Conservation (phyloP, 441 rosid genomes). For the Syzygium malaccense region DNA sequence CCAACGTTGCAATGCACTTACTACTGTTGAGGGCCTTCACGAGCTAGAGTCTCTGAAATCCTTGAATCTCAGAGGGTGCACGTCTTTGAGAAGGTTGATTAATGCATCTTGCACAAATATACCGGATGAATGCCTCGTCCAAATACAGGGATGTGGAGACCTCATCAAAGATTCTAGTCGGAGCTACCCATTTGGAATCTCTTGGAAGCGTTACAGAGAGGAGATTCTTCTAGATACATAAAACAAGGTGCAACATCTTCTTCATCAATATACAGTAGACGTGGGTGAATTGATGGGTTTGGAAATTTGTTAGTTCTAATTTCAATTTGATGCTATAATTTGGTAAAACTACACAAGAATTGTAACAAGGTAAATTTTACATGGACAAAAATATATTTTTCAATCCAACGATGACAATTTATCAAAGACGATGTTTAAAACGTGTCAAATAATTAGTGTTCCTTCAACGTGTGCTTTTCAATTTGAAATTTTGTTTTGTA, state of each 20-base stretch:
- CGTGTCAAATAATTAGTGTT: background rate
- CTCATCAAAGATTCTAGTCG: background rate
- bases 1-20: background rate
- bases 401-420: background rate
- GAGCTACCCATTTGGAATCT: background rate
- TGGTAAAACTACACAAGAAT: background rate
- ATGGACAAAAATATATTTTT: background rate
- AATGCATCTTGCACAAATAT: background rate
- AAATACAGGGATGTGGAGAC: background rate
- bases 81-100: background rate
- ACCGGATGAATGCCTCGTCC: background rate
- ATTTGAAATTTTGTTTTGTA: background rate
- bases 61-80: background rate
- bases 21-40: background rate
- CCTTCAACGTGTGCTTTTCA: background rate
- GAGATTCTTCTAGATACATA: background rate
- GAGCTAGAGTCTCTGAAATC: background rate
- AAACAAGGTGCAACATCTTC: background rate
- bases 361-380: background rate
- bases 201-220: background rate
- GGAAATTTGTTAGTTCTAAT: background rate
- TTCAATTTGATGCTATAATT: background rate
- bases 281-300: background rate
- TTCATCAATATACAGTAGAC: background rate
- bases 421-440: background rate